Evolutionary conservation across 176 grass and related monocot species (phyloP).

Genomic region (Dactylis glomerata): DNA sequence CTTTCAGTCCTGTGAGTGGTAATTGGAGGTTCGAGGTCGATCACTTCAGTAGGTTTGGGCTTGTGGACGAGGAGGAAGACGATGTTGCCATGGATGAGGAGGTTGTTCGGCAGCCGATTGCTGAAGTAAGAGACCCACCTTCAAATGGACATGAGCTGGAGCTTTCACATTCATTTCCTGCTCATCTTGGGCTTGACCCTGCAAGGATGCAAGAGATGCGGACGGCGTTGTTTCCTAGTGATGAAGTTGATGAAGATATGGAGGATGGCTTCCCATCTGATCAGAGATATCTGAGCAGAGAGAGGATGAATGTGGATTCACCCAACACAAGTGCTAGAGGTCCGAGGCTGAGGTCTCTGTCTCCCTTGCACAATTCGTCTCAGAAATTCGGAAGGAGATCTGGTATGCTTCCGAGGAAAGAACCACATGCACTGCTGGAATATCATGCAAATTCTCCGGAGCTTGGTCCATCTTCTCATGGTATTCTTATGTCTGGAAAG

Average conservation of each 20-base stretch:
- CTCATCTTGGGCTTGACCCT: slow-evolving; percentile 88
- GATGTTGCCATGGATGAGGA: slow-evolving; percentile 64
- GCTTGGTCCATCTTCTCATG: slow-evolving; percentile 39
- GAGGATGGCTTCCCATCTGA: slow-evolving; percentile 47
- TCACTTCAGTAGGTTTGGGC: slow-evolving; percentile 96
- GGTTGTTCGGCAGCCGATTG: slow-evolving; percentile 38
- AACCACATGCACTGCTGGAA: slow-evolving; percentile 65
- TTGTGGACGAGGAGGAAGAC: slow-evolving; percentile 83
- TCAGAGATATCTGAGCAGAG: slow-evolving; percentile 41
- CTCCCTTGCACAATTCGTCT: slow-evolving; percentile 59
- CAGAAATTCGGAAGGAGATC: slow-evolving; percentile 46
- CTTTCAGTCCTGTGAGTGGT: slow-evolving; percentile 55
- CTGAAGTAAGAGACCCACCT: slow-evolving; percentile 47
- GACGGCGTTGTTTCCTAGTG: slow-evolving; percentile 59
- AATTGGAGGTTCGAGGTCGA: slow-evolving; percentile 83
- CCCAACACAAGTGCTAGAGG: slow-evolving; percentile 48
- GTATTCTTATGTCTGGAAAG: slow-evolving; percentile 78
- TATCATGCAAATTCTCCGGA: slow-evolving; percentile 66
- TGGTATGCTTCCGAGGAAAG: slow-evolving; percentile 46
- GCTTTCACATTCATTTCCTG: slow-evolving; percentile 83
- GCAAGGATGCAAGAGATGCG: slow-evolving; percentile 84
- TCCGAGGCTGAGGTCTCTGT: slow-evolving; percentile 39
- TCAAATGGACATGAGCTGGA: slow-evolving; percentile 46
- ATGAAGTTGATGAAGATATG: slow-evolving; percentile 48
- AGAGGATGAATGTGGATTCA: slow-evolving; percentile 54